A percentile compares a stretch with the other conserved stretches of the same genome.
phyloP scores from a whole-genome alignment of 768 basidiomycete genomes.

The Amylocystis lapponica region DNA sequence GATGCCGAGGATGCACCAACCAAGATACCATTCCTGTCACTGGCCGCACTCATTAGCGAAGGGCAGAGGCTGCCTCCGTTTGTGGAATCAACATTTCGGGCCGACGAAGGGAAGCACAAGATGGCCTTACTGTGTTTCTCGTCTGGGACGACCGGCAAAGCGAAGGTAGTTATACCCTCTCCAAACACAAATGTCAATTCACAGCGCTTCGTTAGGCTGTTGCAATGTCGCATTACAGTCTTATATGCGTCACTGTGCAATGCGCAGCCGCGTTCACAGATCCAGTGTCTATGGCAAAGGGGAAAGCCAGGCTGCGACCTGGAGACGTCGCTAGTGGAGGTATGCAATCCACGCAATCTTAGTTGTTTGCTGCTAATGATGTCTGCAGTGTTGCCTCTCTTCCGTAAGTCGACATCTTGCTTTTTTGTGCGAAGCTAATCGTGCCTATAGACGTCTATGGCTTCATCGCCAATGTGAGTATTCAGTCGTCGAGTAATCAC shows the following conservation, averaged over 20 bases:
- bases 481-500: neutral
- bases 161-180: conserved; percentile 6
- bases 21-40: conserved; percentile 1
- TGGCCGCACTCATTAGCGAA: conserved; percentile 2
- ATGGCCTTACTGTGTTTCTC: conserved; percentile 17
- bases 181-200: conserved; percentile 48
- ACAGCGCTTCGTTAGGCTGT: conserved; percentile 40
- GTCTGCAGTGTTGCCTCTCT: conserved; percentile 9
- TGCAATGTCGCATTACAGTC: conserved; percentile 28
- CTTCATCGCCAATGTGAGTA: conserved; percentile 5
- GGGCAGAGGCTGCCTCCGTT: conserved; percentile 1
- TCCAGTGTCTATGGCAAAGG: too few relatives aligned
- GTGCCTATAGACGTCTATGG: conserved; percentile 8
- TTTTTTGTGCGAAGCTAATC: too few relatives aligned
- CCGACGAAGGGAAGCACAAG: conserved; percentile 8
- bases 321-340: too few relatives aligned
- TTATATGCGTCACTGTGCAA: conserved; percentile 25
- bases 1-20: conserved; percentile 8
- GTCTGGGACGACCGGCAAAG: conserved; percentile 13
- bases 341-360: too few relatives aligned
- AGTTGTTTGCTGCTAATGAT: neutral
- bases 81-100: conserved; percentile 1
- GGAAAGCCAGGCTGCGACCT: too few relatives aligned
- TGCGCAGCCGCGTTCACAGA: conserved; percentile 5
- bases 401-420: conserved; percentile 8